phyloP scores from a whole-genome alignment of 2,329 filamentous ascomycete genomes.

The Dactylellina haptotyla region DNA sequence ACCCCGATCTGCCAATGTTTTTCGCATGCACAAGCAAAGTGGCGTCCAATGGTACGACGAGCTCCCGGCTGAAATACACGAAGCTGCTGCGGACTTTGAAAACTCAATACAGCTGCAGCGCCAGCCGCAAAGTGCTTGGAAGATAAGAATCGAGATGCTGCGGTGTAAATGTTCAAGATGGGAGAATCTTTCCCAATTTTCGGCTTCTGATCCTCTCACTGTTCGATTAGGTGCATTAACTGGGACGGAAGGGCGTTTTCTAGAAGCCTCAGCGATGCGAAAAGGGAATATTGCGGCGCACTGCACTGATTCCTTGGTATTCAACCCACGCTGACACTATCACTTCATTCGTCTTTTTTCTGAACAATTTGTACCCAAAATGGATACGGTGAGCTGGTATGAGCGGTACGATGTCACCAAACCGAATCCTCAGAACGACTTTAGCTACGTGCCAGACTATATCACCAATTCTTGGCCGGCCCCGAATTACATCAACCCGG shows the following conservation, averaged over 20 bases:
- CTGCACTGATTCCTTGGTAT: no score
- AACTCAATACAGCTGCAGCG: not conserved
- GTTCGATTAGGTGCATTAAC: not conserved
- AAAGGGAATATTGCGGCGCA: no score
- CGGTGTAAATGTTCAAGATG: conserved; percentile 20
- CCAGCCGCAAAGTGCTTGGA: not conserved
- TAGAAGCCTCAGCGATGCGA: not conserved
- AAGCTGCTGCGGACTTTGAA: not conserved
- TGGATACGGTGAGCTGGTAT: conserved; percentile 13
- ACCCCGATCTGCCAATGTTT: conserved; percentile 6
- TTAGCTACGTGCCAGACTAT: conserved; percentile 20
- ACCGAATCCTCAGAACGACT: conserved; percentile 18
- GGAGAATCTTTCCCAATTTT: conserved; percentile 19
- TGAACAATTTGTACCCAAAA: not conserved
- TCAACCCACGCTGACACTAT: not conserved
- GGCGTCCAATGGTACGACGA: conserved; percentile 13
- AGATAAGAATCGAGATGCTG: conserved; percentile 1
- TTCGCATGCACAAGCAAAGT: not conserved
- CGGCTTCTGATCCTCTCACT: not conserved
- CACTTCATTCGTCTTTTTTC: not conserved
- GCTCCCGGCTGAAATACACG: conserved; percentile 2
- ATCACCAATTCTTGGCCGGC: conserved; percentile 23
- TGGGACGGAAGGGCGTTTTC: conserved; percentile 1
- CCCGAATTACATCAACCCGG: conserved; percentile 14
- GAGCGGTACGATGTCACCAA: conserved; percentile 22